Evolutionary conservation across 768 basidiomycete species (phyloP), one percentile per base, ranked within the genome.

Genomic region (Serendipita sp.): DNA sequence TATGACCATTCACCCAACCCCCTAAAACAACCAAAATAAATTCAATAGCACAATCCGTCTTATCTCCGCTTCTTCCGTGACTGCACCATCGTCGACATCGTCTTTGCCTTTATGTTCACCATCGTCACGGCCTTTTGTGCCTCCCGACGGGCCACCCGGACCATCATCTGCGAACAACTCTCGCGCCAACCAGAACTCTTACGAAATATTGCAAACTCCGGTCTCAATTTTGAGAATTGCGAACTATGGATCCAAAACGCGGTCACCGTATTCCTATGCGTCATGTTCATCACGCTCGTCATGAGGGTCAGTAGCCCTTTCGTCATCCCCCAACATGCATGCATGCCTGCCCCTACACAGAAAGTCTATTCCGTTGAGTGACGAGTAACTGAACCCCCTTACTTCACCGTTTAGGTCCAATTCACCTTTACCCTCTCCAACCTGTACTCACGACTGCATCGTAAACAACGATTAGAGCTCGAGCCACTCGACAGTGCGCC

Each of bases 21-120:
- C 45, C 34, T 50, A 17, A 30, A 26, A 38, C 24, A 14, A 31
- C 38, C n/a, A 5, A 20, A 30, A 28, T 64, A 3, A 30, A 22
- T n/a, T 4, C 61, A n/a, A 17, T 66, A 90, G 88, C 79, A 75
- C 69, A 80, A 80, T 65, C 75, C 83, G 3, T 74, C 81, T 0
- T 81, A 82, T 65, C 81, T 90, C 60, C 85, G 85, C 62, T 82
- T 90, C 67, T 90, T 88, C 74, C 82, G 88, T 65, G 87, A 88
- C 74, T 89, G 84, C 66, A 82, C 86, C 62, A 82, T 88, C 65
- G 88, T 84, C 60, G 87, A 90, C 73, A 83, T 90, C 69, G 78
- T 79, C 2, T 85, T 87, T 72, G 81, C 81, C 71, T 76, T 82
- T 3, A 74, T 86, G 62, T 78, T 80, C 43, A 79, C 84, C 11